These are phyloP conservation scores for Globisporangium canariense DNA, from an alignment of 352 stramenopile species.

Conservation along the genomic window DNA sequence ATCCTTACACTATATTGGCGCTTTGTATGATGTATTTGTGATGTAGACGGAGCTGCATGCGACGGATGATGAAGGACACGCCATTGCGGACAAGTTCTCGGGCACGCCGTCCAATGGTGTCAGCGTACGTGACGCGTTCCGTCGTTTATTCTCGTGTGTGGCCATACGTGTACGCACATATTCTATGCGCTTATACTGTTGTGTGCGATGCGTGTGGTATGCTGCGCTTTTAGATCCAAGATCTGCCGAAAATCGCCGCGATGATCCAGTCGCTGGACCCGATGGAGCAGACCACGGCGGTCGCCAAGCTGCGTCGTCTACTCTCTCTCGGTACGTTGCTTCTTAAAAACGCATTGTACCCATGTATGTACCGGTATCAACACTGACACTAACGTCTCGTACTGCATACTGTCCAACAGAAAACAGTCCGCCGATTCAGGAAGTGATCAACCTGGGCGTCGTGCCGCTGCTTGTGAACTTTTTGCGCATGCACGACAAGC, in stretches of 20 bases:
- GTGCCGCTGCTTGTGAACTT: conserved; percentile 98
- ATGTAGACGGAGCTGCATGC: conserved; percentile 7
- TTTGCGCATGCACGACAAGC: conserved; percentile 91
- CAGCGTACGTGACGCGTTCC: not conserved
- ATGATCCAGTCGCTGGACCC: conserved; percentile 94
- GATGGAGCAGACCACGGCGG: conserved; percentile 91
- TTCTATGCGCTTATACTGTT: not conserved
- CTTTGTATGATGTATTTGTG: not conserved
- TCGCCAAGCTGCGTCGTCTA: conserved; percentile 96
- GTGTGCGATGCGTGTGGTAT: not conserved
- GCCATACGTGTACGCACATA: not conserved
- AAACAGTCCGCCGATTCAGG: conserved; percentile 97
- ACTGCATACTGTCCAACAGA: conserved; percentile 41
- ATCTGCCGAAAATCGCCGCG: conserved; percentile 93
- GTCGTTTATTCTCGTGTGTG: not conserved
- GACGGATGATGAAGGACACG: not conserved
- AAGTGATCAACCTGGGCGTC: conserved; percentile 97
- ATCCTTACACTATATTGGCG: not conserved
- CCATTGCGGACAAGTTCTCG: not conserved
- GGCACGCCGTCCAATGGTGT: not conserved
- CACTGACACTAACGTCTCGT: conserved; percentile 13
- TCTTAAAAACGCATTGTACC: not conserved
- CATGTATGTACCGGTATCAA: not conserved
- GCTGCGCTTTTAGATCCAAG: conserved; percentile 70
- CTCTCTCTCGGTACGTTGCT: conserved; percentile 89